Evolutionary conservation across 805 yeast genomes (phyloP), one percentile per base, ranked within the genome.

Genomic region (Lipomyces kockii): DNA sequence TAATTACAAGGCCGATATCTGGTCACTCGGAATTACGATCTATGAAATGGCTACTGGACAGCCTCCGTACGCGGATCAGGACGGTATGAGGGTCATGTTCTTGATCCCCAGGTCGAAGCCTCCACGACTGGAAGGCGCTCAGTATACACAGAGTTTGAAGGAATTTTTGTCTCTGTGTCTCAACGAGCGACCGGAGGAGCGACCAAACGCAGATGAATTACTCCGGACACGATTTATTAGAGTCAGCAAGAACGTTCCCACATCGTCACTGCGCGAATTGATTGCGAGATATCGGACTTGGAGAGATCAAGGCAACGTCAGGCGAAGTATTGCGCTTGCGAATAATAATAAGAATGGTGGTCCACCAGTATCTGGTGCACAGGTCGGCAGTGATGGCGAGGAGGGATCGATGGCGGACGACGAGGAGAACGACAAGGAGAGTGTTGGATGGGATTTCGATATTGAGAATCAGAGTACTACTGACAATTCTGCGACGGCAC

Each of bases 61-160:
- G 73, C 99, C 99, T 4, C 99, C 99, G 0, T 93, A 93, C 76
- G 88, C 97, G 74, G 98, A 95, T 69, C 90, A 91, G 72, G 99
- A 94, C 75, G 97, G 97, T 0, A 82, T 90, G 81, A 84, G 97
- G 80, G 99, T 98, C 1, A 90, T 95, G 92, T 93, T 92, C 75
- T 81, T 95, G 78, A 92, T 95, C 60, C 91, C 97, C 0, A 91
- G 92, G 72, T 91, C 91, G 72, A 91, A 93, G 63, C 99, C 99
- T 4, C 97, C 99, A 3, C 84, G 99, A 69, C 81, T 95, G 65
- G 99, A 95, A 76, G 98, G 98, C 7, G 81, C 93, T 62, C 91
- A 88, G 67, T 92, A 91, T 76, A 86, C 97, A 0, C 77, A 90
- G 0, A 78, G 84, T 1, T 80, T 95, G 64, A 95, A 93, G 74